Conservation (phyloP, 2,329 filamentous ascomycete genomes). For the Scedosporium apiospermum region DNA sequence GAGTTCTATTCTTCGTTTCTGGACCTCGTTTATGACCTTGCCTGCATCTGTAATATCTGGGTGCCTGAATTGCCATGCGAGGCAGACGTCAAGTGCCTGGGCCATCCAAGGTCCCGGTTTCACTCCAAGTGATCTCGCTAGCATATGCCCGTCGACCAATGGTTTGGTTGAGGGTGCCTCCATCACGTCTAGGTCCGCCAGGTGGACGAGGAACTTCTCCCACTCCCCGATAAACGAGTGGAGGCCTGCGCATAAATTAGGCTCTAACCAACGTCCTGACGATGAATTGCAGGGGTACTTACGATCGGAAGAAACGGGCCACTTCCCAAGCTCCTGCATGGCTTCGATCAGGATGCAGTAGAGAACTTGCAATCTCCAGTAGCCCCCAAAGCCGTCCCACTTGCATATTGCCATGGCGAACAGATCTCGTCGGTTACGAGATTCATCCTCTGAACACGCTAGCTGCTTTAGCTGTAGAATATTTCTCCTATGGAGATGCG, state of each 20-base stretch:
- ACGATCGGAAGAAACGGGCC: conserved; percentile 26
- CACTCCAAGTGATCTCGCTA: conserved; percentile 58
- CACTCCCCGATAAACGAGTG: conserved; percentile 37
- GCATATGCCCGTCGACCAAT: conserved; percentile 64
- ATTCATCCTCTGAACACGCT: conserved; percentile 35
- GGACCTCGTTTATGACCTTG: conserved; percentile 52
- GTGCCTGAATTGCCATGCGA: conserved; percentile 83
- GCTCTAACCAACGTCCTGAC: conserved; percentile 6
- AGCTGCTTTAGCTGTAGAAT: conserved; percentile 54
- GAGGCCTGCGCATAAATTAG: conserved; percentile 25
- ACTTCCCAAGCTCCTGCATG: conserved; percentile 26
- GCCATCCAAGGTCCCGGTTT: conserved; percentile 80
- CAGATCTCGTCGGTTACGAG: conserved; percentile 44
- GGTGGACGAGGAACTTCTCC: conserved; percentile 46
- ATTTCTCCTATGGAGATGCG: conserved; percentile 50
- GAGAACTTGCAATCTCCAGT: conserved; percentile 64
- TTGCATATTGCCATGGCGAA: conserved; percentile 65
- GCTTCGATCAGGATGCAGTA: conserved; percentile 59
- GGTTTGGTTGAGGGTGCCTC: conserved; percentile 49
- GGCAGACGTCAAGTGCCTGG: conserved; percentile 65
- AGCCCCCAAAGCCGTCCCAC: conserved; percentile 53
- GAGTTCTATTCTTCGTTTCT: conserved; percentile 40
- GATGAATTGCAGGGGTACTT: neutral
- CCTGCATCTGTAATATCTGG: conserved; percentile 52
- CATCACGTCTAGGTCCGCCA: conserved; percentile 44